Conservation (phyloP, 2,329 filamentous ascomycete species). For the Aspergillus oerlinghausenensis region DNA sequence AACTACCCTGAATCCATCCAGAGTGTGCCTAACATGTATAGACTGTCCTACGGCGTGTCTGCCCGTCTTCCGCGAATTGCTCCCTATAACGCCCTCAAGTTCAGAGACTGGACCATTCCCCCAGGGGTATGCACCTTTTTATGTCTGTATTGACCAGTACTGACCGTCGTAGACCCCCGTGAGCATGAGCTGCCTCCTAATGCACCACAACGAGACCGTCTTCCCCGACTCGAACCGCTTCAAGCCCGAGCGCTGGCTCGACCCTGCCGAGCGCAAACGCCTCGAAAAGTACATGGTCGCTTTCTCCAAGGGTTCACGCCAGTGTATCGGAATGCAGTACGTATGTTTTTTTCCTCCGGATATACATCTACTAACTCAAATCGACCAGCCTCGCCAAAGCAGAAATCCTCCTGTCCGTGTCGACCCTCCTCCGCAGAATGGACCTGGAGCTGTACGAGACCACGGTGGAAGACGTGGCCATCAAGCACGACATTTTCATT, state of each 20-base stretch:
- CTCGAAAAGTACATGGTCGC: conserved; percentile 36
- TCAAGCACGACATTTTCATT: conserved; percentile 24
- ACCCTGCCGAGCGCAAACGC: conserved; percentile 25
- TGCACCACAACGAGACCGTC: conserved; percentile 33
- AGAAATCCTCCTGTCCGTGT: conserved; percentile 28
- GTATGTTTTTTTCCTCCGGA: neutral
- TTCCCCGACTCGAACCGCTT: conserved; percentile 35
- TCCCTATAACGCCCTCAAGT: conserved; percentile 23
- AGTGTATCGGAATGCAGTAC: conserved; percentile 46
- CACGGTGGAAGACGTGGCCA: conserved; percentile 24
- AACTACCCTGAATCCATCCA: neutral
- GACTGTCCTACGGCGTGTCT: conserved; percentile 25
- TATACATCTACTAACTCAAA: neutral
- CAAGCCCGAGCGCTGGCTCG: conserved; percentile 37
- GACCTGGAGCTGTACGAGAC: conserved; percentile 30
- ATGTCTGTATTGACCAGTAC: neutral
- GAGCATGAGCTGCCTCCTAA: conserved; percentile 34
- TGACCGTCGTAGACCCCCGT: conserved; percentile 27
- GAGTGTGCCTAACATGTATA: neutral
- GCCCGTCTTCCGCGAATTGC: conserved; percentile 28
- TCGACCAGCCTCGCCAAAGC: conserved; percentile 27
- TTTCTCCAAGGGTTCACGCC: conserved; percentile 42
- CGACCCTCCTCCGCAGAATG: conserved; percentile 25
- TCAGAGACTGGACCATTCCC: conserved; percentile 30
- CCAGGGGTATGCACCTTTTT: conserved; percentile 21